Evolutionary conservation across 1,284 basidiomycete genomes (phyloP).

Genomic region (Albatrellus sp.): DNA sequence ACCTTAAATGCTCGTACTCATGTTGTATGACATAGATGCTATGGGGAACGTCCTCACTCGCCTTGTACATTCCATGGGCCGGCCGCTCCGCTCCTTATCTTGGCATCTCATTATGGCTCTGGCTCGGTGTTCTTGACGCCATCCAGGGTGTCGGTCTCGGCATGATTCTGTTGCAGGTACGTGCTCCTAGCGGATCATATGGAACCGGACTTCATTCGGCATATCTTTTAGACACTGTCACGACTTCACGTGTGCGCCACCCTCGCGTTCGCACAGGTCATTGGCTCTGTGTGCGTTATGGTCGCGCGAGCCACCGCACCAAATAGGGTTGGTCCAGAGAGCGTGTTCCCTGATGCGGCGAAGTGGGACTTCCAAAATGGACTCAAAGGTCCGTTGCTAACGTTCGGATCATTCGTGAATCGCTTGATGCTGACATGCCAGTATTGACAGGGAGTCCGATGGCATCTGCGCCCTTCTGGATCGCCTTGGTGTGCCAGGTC

Average conservation of each 20-base stretch:
- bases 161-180: constrained; percentile 81
- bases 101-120: constrained; percentile 80
- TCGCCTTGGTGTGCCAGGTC: constrained; percentile 69
- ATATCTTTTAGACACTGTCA: constrained; percentile 54
- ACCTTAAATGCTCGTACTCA: constrained; percentile 2
- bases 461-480: constrained; percentile 77
- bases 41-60: constrained; percentile 81
- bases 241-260: constrained; percentile 89
- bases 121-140: constrained; percentile 87
- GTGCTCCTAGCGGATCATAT: constrained; percentile 9
- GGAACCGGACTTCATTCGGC: constrained; percentile 6
- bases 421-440: too few species aligned
- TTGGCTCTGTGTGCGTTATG: constrained; percentile 76
- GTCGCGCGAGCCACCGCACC: constrained; percentile 78
- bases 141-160: constrained; percentile 88
- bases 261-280: constrained; percentile 75
- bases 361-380: constrained; percentile 75
- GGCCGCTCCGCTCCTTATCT: constrained; percentile 76
- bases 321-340: constrained; percentile 71
- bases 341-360: constrained; percentile 85
- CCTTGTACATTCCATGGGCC: constrained; percentile 86
- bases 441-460: constrained; percentile 40
- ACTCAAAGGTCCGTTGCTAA: constrained; percentile 28
- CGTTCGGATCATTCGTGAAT: too few species aligned
- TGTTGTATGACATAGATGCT: constrained; percentile 41